Conservation (phyloP, 345 rosid genomes). For the Eucalyptus cloeziana region DNA sequence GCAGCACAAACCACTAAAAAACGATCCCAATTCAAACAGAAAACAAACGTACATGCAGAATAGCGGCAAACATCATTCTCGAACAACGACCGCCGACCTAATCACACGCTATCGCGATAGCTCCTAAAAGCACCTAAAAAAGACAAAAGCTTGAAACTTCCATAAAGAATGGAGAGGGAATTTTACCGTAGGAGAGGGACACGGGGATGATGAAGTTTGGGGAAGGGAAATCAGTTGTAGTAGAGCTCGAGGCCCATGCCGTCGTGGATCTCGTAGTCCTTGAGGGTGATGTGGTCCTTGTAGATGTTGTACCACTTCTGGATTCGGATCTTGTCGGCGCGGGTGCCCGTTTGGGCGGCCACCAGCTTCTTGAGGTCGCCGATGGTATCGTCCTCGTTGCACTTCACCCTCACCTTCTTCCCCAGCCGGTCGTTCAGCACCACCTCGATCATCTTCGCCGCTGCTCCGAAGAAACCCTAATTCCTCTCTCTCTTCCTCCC, state of each 20-base stretch:
- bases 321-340: conserved; percentile 35
- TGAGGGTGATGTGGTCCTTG: conserved; percentile 68
- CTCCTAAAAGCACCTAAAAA: too few relatives aligned
- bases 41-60: not conserved
- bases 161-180: too few relatives aligned
- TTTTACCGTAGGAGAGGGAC: not conserved
- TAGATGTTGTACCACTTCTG: conserved; percentile 57
- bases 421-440: conserved; percentile 66
- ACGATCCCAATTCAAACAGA: not conserved
- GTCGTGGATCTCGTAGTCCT: conserved; percentile 73
- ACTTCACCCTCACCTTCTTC: conserved; percentile 73
- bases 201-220: not conserved
- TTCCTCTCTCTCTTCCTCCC: not conserved
- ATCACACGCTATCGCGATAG: fast-evolving
- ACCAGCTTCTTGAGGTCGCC: conserved; percentile 83
- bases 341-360: conserved; percentile 62
- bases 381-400: conserved; percentile 73
- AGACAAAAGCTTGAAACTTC: too few relatives aligned
- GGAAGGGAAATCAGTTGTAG: conserved; percentile 23
- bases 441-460: conserved; percentile 54
- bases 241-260: conserved; percentile 83
- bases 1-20: not conserved
- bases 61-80: not conserved
- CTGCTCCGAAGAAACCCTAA: not conserved
- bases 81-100: not conserved